These are phyloP conservation scores for Rhizopogon vulgaris DNA, from an alignment of 768 basidiomycete genomes.

Conservation along the genomic window DNA sequence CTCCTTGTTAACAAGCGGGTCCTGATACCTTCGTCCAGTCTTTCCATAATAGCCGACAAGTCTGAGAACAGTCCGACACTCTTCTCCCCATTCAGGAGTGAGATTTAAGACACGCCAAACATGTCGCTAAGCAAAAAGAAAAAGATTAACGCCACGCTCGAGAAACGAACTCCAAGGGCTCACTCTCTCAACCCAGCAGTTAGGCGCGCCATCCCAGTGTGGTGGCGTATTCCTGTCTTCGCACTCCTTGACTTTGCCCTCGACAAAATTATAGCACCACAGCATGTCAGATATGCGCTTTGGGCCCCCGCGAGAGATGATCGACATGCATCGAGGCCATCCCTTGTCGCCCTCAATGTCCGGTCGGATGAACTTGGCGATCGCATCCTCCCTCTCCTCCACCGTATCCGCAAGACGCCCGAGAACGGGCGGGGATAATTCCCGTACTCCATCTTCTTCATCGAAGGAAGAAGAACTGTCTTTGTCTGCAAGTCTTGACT, in stretches of 20 bases:
- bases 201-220: conserved; percentile 30
- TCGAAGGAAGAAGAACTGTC: background rate
- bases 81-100: conserved; percentile 34
- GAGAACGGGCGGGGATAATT: conserved; percentile 18
- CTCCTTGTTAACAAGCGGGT: conserved; percentile 44
- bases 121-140: conserved; percentile 31
- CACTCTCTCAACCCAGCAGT: conserved; percentile 41
- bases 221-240: conserved; percentile 38
- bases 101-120: conserved; percentile 47
- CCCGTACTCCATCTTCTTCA: background rate
- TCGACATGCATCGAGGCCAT: conserved; percentile 40
- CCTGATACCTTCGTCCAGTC: conserved; percentile 41
- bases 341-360: conserved; percentile 37
- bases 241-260: conserved; percentile 41
- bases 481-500: background rate
- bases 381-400: conserved; percentile 35
- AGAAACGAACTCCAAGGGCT: conserved; percentile 6
- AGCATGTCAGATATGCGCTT: conserved; percentile 37
- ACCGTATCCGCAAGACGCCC: conserved; percentile 26
- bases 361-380: conserved; percentile 38
- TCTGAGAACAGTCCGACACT: conserved; percentile 43
- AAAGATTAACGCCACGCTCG: background rate
- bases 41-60: conserved; percentile 55
- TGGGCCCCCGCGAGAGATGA: conserved; percentile 31
- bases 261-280: conserved; percentile 47